Evolutionary conservation across 2,329 filamentous ascomycete species (phyloP).

Genomic region (Colletotrichum trifolii): DNA sequence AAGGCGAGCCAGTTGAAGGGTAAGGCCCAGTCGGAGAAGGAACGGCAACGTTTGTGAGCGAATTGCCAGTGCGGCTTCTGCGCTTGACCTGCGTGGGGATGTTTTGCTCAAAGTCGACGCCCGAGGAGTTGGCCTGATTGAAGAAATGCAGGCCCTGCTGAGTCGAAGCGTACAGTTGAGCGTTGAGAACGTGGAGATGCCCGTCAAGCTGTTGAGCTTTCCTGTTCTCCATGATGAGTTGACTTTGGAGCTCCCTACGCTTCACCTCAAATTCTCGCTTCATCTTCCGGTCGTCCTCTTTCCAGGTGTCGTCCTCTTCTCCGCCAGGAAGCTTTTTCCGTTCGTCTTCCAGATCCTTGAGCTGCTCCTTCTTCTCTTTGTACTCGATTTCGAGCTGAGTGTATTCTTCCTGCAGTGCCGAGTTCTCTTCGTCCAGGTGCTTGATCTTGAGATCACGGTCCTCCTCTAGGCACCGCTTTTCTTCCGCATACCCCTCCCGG

Average conservation of each 20-base stretch:
- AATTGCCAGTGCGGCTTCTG: constrained; percentile 60
- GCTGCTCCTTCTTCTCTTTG: constrained; percentile 66
- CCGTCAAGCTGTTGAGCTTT: constrained; percentile 59
- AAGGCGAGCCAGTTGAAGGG: constrained; percentile 53
- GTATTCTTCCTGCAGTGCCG: constrained; percentile 72
- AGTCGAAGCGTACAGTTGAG: constrained; percentile 58
- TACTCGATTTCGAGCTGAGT: constrained; percentile 77
- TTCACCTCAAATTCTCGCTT: constrained; percentile 67
- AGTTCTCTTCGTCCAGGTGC: constrained; percentile 65
- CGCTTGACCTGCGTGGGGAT: constrained; percentile 56
- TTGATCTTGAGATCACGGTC: constrained; percentile 64
- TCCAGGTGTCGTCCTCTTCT: constrained; percentile 69
- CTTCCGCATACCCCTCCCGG: constrained; percentile 63
- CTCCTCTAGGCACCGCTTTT: constrained; percentile 62
- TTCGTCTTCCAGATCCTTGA: constrained; percentile 80
- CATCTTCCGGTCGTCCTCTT: constrained; percentile 62
- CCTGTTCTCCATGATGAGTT: constrained; percentile 59
- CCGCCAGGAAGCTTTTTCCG: constrained; percentile 71
- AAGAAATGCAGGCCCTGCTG: constrained; percentile 58
- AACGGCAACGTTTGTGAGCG: constrained; percentile 54
- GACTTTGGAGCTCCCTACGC: constrained; percentile 63
- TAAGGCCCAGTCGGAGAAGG: constrained; percentile 54
- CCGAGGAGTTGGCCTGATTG: constrained; percentile 56
- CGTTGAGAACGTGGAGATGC: constrained; percentile 57
- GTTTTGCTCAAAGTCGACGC: constrained; percentile 59